Evolutionary conservation across 441 rosid species (phyloP).

Genomic region (Syzygium malaccense): DNA sequence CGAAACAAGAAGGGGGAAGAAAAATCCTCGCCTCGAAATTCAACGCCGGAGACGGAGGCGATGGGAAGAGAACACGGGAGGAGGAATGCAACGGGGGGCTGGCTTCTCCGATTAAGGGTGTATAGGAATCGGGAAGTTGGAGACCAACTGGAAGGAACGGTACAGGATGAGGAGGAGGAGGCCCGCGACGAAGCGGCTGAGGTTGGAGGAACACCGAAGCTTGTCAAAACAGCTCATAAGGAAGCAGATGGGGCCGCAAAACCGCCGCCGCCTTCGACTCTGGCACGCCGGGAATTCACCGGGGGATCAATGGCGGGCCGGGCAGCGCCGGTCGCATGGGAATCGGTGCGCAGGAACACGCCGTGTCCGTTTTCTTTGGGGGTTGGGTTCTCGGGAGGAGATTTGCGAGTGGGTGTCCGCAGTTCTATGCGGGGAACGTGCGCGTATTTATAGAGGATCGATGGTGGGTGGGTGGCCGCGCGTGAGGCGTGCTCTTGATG

Average conservation of each 20-base stretch:
- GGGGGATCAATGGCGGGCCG: background rate
- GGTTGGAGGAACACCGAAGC: conserved; percentile 42
- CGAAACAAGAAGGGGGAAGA: background rate
- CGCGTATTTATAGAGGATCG: no score
- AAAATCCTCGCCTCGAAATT: no score
- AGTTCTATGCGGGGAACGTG: no score
- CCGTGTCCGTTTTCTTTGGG: no score
- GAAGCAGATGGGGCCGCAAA: background rate
- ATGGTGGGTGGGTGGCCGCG: no score
- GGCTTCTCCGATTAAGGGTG: conserved; percentile 23
- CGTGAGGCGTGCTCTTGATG: background rate
- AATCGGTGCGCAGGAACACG: background rate
- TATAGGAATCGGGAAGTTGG: conserved; percentile 50
- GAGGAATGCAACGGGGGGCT: no score
- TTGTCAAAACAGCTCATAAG: conserved; percentile 52
- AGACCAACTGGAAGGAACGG: conserved; percentile 40
- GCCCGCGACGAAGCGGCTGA: conserved; percentile 61
- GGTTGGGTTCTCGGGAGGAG: background rate
- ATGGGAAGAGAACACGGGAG: no score
- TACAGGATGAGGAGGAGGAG: conserved; percentile 34
- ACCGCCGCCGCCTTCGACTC: background rate
- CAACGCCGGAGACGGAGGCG: no score
- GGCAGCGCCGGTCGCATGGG: background rate
- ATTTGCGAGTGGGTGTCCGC: no score
- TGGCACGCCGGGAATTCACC: background rate